These are phyloP conservation scores for Xerophyta viscosa DNA, from an alignment of 106 monocot species.

Conservation along the genomic window DNA sequence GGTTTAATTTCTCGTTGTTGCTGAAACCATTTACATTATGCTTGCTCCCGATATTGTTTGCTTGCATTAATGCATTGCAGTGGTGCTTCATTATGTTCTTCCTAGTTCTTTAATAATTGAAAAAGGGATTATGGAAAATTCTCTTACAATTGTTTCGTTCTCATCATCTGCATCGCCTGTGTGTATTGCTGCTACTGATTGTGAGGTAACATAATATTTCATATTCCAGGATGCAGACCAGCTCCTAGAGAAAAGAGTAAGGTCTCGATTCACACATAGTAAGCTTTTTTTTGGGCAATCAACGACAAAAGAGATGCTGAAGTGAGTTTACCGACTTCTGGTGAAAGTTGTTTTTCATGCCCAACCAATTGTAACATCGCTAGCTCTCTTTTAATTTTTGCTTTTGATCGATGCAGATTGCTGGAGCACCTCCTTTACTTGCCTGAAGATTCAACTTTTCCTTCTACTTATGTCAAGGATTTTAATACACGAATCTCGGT, in stretches of 20 bases:
- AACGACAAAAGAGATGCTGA: slow-evolving; percentile 41
- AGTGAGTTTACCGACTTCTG: slow-evolving; percentile 19
- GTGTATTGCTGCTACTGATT: no score
- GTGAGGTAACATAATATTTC: not conserved
- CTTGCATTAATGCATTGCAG: no score
- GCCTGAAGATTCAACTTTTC: slow-evolving; percentile 42
- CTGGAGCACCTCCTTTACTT: slow-evolving; percentile 62
- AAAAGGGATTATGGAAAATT: no score
- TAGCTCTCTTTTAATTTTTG: not conserved
- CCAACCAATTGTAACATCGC: no score
- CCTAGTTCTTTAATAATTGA: no score
- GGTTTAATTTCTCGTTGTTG: no score
- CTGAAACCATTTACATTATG: no score
- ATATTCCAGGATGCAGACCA: slow-evolving; percentile 83
- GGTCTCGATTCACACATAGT: slow-evolving; percentile 88
- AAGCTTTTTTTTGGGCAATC: slow-evolving; percentile 75
- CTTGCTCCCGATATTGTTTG: no score
- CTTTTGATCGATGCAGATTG: slow-evolving; percentile 39
- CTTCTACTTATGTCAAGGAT: slow-evolving; percentile 46
- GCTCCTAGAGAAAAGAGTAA: slow-evolving; percentile 88
- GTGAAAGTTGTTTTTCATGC: no score
- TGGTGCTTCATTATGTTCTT: no score
- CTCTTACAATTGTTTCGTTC: no score
- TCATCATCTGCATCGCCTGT: no score
- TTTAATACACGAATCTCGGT: slow-evolving; percentile 73